Base-by-base conservation (phyloP, 305 asterid genomes). In the Fraxinus albicans region DNA sequence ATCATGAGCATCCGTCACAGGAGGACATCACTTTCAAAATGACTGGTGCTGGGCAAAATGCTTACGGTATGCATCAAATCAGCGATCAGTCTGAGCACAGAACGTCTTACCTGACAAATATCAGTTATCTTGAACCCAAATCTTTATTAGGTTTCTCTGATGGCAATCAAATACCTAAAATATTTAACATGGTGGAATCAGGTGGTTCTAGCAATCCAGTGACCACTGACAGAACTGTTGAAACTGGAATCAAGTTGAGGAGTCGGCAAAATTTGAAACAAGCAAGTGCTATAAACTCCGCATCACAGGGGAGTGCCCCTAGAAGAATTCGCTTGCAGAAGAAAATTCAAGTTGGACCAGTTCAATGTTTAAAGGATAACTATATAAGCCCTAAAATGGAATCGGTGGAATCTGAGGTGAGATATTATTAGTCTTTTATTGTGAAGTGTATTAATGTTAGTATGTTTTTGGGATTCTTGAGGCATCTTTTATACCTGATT, bases 321-420 rank as follows among this genome's bases (percentile, higher is more conserved):
- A 91, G 90, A 89, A 96, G 98, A 90, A 78, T 96, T 67, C 98
- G 92, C 76, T 75, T 92, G 35, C 86, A 77, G 88, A 80, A 44
- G 88, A 89, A 82, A 63, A 83, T 88, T 47, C 91, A 91, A 85
- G 89, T 84, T 75, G 97, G 95, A 50, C 85, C 91, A 17, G 88
- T 81, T 74, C 88, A 84, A 76, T 87, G 96, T 80, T 83, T 91
- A 40, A 77, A 81, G 74, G 83, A 36, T 70, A 34, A 67, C 33
- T 86, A 79, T 69, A 83, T 75, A 63, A 77, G 31, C 65, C 65
- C 21, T 38, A 88, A 84, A 74, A 88, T 31, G 35, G 82, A 88
- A 70, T 40, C 72, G 17, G 34, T 82, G 8, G 40, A 33, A 47
- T 67, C 88, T 12, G 72, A 88, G 92, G 98, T 94, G 86, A 86